Conservation (phyloP, 495 filamentous ascomycete species). For the Penicillium subrubescens region DNA sequence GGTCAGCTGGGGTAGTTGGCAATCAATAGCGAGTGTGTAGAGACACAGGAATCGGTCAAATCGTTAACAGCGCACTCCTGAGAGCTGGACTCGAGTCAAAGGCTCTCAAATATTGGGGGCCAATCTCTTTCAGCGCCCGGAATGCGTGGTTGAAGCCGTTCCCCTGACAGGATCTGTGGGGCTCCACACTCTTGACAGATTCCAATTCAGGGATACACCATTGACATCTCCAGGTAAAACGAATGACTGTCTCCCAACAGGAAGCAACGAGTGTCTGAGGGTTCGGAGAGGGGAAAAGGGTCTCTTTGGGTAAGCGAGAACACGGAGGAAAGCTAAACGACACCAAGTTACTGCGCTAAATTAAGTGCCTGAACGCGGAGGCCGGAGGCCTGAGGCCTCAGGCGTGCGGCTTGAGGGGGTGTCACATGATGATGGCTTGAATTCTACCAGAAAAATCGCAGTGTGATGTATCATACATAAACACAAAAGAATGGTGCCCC, state of each 20-base stretch:
- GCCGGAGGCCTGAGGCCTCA: slow-evolving; percentile 9
- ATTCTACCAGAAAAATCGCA: slow-evolving; percentile 30
- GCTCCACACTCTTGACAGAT: not conserved
- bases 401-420: slow-evolving; percentile 1
- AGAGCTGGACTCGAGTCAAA: not conserved
- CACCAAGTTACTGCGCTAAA: slow-evolving; percentile 24
- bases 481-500: slow-evolving; percentile 15
- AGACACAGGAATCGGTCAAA: not conserved
- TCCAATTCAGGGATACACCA: not conserved
- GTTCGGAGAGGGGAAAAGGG: slow-evolving; percentile 5
- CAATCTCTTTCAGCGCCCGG: not conserved
- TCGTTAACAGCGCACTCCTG: not conserved
- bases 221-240: slow-evolving; percentile 18
- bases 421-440: slow-evolving; percentile 32
- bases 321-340: slow-evolving; percentile 21
- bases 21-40: slow-evolving; percentile 17
- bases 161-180: slow-evolving; percentile 6
- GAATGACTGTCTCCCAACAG: slow-evolving; percentile 20
- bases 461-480: slow-evolving; percentile 32
- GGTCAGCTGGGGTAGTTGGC: slow-evolving; percentile 27
- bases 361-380: slow-evolving; percentile 9
- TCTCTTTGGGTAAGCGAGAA: slow-evolving; percentile 22
- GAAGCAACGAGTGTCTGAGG: slow-evolving; percentile 15
- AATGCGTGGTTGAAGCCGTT: slow-evolving; percentile 2
- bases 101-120: not conserved